These are phyloP conservation scores for Spizellomyces punctatus DNA, from an alignment of 192 early-diverging fungal species.

Conservation along the genomic window DNA sequence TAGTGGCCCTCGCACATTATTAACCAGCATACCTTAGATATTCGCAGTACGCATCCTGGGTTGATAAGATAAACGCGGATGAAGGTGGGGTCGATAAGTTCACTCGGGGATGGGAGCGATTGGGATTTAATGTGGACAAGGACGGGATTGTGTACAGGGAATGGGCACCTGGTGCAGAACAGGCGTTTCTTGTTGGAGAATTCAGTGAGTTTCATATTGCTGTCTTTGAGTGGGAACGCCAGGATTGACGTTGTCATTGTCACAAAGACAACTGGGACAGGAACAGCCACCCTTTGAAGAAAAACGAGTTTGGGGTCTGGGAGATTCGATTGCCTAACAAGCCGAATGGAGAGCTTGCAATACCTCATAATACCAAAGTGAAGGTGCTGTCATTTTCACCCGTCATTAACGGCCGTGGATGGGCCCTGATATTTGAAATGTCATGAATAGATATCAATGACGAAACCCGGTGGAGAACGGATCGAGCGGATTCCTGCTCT, in stretches of 20 bases:
- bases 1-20: no score
- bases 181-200: constrained; percentile 85
- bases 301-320: constrained; percentile 83
- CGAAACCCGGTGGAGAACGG: constrained; percentile 69
- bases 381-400: constrained; percentile 56
- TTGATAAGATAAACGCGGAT: constrained; percentile 62
- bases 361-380: constrained; percentile 86
- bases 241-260: not conserved
- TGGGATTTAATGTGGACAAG: constrained; percentile 76
- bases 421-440: constrained; percentile 7
- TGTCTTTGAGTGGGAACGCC: not conserved
- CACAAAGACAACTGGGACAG: constrained; percentile 83
- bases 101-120: constrained; percentile 75
- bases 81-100: constrained; percentile 87
- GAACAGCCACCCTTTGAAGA: constrained; percentile 72
- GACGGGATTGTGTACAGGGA: constrained; percentile 83
- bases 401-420: not conserved
- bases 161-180: constrained; percentile 86
- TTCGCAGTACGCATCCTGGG: constrained; percentile 47
- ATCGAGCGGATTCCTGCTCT: constrained; percentile 91
- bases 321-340: constrained; percentile 70
- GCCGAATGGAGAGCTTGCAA: constrained; percentile 61
- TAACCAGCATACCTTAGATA: not conserved
- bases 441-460: constrained; percentile 67
- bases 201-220: constrained; percentile 70